phyloP scores from a whole-genome alignment of 768 basidiomycete genomes.

The Lactarius deliciosus region DNA sequence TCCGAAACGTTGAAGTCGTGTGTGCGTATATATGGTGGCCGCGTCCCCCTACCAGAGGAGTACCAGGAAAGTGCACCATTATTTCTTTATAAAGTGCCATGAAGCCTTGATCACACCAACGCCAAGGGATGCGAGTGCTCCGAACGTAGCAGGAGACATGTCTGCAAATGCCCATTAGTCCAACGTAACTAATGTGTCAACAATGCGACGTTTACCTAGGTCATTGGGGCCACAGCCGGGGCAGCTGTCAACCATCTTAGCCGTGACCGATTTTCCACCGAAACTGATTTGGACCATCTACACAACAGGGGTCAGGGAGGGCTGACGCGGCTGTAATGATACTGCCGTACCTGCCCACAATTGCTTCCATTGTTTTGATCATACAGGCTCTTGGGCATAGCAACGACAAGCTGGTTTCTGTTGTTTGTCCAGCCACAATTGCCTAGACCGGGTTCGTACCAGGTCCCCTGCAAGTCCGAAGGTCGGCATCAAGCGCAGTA shows the following conservation, averaged over 20 bases:
- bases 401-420: slow-evolving; percentile 12
- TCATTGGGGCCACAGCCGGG: slow-evolving; percentile 19
- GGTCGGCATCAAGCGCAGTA: slow-evolving; percentile 13
- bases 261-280: slow-evolving; percentile 18
- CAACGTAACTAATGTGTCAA: not conserved
- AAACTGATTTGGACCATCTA: slow-evolving; percentile 17
- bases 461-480: slow-evolving; percentile 23
- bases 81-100: slow-evolving; percentile 19
- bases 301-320: slow-evolving; percentile 1
- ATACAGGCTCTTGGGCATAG: slow-evolving; percentile 21
- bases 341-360: slow-evolving; percentile 23
- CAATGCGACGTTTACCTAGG: slow-evolving; percentile 21
- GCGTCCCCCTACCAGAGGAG: slow-evolving; percentile 24
- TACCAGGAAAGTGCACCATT: not conserved
- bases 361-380: slow-evolving; percentile 14
- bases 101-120: slow-evolving; percentile 10
- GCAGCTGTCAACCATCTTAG: slow-evolving; percentile 25
- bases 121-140: not conserved
- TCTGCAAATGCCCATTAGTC: slow-evolving; percentile 20
- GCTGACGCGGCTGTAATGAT: not conserved
- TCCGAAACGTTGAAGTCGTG: not conserved
- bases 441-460: slow-evolving; percentile 24
- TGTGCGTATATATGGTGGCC: not conserved
- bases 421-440: slow-evolving; percentile 22
- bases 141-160: slow-evolving; percentile 24